Evolutionary conservation across 257 asterid genomes (phyloP).

Genomic region (Solanum commersonii): DNA sequence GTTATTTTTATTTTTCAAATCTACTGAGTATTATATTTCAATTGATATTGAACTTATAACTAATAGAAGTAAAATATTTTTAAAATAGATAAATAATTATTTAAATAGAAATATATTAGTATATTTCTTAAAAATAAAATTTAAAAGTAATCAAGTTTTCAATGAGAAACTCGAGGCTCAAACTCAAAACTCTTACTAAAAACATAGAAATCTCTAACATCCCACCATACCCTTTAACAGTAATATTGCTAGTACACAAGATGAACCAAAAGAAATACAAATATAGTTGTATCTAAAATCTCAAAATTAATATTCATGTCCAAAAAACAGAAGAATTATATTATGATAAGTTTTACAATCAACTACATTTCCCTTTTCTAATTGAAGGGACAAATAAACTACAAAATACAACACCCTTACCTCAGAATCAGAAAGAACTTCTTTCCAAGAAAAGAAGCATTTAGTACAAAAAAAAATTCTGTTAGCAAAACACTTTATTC

Average conservation of each 20-base stretch:
- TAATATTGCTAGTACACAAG: background rate
- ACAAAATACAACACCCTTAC: background rate
- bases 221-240: background rate
- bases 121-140: background rate
- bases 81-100: background rate
- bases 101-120: background rate
- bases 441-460: background rate
- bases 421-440: background rate
- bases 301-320: background rate
- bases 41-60: background rate
- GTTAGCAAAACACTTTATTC: slow-evolving; percentile 29
- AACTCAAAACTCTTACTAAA: too few species aligned
- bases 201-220: background rate
- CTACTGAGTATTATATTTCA: background rate
- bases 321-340: background rate
- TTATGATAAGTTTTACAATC: background rate
- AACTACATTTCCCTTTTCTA: background rate
- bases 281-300: background rate
- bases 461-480: background rate
- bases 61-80: background rate
- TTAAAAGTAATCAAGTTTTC: too few species aligned
- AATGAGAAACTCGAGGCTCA: background rate
- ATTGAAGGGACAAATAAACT: background rate
- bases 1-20: background rate
- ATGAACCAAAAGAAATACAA: background rate